These are phyloP conservation scores for Quillaja saponaria DNA, from an alignment of 306 rosid species.

Conservation along the genomic window DNA sequence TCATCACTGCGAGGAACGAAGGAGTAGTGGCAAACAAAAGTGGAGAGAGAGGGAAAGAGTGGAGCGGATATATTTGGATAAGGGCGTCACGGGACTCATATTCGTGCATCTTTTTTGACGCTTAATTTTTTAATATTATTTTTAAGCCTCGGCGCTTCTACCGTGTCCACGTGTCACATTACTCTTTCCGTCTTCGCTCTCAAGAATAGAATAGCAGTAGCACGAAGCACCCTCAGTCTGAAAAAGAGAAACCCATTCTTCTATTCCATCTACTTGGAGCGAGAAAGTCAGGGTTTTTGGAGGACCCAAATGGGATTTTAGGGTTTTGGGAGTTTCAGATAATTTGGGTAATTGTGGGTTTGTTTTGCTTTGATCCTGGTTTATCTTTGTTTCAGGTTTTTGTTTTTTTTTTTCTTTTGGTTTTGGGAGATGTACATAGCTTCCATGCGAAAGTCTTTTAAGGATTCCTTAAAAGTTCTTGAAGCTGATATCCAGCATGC, in stretches of 20 bases:
- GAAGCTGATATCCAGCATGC: conserved; percentile 99
- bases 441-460: conserved; percentile 95
- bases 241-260: not conserved
- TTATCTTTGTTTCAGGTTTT: not conserved
- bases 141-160: conserved; percentile 1
- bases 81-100: conserved; percentile 25
- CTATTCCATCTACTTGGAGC: conserved; percentile 6
- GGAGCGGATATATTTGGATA: conserved; percentile 18
- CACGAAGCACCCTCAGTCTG: conserved; percentile 46
- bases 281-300: conserved; percentile 6
- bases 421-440: conserved; percentile 64
- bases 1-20: conserved; percentile 37
- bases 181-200: conserved; percentile 56
- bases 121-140: not conserved
- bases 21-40: conserved; percentile 21
- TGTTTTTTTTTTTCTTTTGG: not conserved
- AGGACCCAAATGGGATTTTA: not conserved
- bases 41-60: not conserved
- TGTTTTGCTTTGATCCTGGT: not conserved
- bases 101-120: conserved; percentile 20
- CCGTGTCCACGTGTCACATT: conserved; percentile 60
- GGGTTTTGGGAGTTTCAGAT: conserved; percentile 1
- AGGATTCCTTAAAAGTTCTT: conserved; percentile 90
- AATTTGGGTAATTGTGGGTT: not conserved
- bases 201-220: conserved; percentile 64